Percentiles rank a stretch among this genome's conserved stretches.
These are phyloP conservation scores for Phlebopus sp. DNA, from an alignment of 1,284 basidiomycete species.

Conservation along the genomic window DNA sequence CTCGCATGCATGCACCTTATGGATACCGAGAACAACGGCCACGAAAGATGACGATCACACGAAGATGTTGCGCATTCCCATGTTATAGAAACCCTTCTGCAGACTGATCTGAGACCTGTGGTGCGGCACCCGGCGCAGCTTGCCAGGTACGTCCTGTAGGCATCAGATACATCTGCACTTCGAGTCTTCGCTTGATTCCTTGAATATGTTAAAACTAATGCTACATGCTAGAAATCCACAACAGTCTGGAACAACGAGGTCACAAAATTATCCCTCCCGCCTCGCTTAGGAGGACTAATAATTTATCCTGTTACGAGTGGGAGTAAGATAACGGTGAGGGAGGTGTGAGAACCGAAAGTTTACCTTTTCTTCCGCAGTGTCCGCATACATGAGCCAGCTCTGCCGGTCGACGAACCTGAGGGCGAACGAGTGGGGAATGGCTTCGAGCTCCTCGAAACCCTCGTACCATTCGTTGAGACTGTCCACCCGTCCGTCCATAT, in stretches of 20 bases:
- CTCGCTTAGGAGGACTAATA: conserved; percentile 31
- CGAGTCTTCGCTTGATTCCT: neutral
- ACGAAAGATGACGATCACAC: too few relatives aligned
- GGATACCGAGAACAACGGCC: too few relatives aligned
- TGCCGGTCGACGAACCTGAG: conserved; percentile 55
- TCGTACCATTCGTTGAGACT: conserved; percentile 65
- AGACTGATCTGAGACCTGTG: too few relatives aligned
- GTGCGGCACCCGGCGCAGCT: too few relatives aligned
- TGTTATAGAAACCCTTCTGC: too few relatives aligned
- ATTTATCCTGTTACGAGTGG: conserved; percentile 18
- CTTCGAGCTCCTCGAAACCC: conserved; percentile 69
- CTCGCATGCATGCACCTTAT: too few relatives aligned
- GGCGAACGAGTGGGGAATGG: conserved; percentile 68
- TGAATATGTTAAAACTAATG: neutral
- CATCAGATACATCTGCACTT: too few relatives aligned
- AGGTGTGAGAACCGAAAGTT: conserved; percentile 7
- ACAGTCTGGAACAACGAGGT: conserved; percentile 7
- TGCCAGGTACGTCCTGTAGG: too few relatives aligned
- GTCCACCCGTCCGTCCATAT: conserved; percentile 44
- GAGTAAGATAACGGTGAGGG: neutral
- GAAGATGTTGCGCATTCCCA: too few relatives aligned
- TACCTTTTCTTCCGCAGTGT: conserved; percentile 69
- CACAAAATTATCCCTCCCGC: conserved; percentile 29
- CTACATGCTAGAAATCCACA: neutral
- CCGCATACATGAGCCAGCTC: conserved; percentile 62